Base-by-base conservation (phyloP, 2,329 filamentous ascomycete genomes). In the Paecilomyces variotii region DNA sequence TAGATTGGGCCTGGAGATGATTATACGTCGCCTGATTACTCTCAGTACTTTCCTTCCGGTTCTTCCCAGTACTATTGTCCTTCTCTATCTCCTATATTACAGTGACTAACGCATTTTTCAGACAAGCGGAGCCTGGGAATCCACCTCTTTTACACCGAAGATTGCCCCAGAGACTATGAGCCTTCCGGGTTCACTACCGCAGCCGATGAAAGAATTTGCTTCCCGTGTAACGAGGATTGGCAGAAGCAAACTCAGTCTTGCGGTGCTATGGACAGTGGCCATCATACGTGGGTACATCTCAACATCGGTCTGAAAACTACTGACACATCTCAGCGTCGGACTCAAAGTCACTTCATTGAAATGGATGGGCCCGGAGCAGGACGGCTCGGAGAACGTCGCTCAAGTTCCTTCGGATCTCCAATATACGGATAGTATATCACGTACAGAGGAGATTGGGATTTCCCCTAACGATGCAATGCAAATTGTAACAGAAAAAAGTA, bases 91-190 rank as follows among this genome's bases (percentile, higher is more conserved):
- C 52, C 10, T 57, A 61, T 55, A 65, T 45, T 5, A 10, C 26
- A 27, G 50, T 25, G 19, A 7, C 34, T 53, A 11, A 52, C 12
- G 60, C 30, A 2, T 4, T 45, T 45, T 5, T 14, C n/a, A 76
- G 74, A 66, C 45, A 70, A 71, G 54, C 70, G 78, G 34, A 75
- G 69, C 55, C 61, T 82, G 10, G 75, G 72, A 9, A 72, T 81
- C 62, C 72, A 76, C 55, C 67, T 82, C 2, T 73, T 76, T 57
- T 80, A 79, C 62, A 75, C 70, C 2, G 68, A 77, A n/a, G 66
- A 74, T 14, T 74, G 72, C 55, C 70, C 74, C 7, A 55, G 62
- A 28, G 65, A 70, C 2, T 78, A 79, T 61, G 69, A 76, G 53
- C 74, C 78, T 19, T 66, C 66, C n/a, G 77, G 76, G 2, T 80